phyloP scores from a whole-genome alignment of 2,329 filamentous ascomycete genomes.

The Trichophyton simii region DNA sequence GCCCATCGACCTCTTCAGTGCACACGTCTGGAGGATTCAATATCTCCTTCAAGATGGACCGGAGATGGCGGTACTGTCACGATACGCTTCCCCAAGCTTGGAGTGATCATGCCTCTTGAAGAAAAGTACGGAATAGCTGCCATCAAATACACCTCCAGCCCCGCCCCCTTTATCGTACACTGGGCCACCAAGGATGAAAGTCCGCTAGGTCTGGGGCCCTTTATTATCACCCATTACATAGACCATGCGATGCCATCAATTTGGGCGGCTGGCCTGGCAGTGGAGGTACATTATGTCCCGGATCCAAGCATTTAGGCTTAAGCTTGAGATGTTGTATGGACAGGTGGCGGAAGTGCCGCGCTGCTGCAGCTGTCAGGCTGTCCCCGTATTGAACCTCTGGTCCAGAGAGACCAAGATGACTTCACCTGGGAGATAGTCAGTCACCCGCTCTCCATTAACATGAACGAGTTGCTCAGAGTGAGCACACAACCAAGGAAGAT shows the following conservation, averaged over 20 bases:
- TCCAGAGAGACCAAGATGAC: constrained; percentile 13
- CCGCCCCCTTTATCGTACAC: constrained; percentile 12
- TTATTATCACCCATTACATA: constrained; percentile 27
- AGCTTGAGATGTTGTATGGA: constrained; percentile 26
- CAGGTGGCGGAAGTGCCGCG: constrained; percentile 31
- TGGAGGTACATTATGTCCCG: constrained; percentile 20
- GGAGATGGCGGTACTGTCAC: constrained; percentile 9
- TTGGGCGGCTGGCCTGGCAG: constrained; percentile 17
- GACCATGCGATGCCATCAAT: constrained; percentile 13
- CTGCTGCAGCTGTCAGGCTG: constrained; percentile 27
- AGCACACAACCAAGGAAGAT: constrained; percentile 13
- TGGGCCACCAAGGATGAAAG: constrained; percentile 14
- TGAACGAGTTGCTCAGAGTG: constrained; percentile 28
- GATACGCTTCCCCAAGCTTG: constrained; percentile 17
- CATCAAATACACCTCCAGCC: constrained; percentile 15
- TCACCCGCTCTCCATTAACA: constrained; percentile 31
- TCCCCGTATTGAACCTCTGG: constrained; percentile 30
- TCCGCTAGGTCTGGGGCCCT: constrained; percentile 20
- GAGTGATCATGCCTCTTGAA: constrained; percentile 16
- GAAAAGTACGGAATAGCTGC: constrained; percentile 17
- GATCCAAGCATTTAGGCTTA: constrained; percentile 18
- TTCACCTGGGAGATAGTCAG: constrained; percentile 19
- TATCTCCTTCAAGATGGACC: constrained; percentile 13
- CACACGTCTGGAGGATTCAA: constrained; percentile 16
- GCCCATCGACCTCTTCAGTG: neutral